Conservation (phyloP, 1,284 basidiomycete species). For the Ustilago curta region DNA sequence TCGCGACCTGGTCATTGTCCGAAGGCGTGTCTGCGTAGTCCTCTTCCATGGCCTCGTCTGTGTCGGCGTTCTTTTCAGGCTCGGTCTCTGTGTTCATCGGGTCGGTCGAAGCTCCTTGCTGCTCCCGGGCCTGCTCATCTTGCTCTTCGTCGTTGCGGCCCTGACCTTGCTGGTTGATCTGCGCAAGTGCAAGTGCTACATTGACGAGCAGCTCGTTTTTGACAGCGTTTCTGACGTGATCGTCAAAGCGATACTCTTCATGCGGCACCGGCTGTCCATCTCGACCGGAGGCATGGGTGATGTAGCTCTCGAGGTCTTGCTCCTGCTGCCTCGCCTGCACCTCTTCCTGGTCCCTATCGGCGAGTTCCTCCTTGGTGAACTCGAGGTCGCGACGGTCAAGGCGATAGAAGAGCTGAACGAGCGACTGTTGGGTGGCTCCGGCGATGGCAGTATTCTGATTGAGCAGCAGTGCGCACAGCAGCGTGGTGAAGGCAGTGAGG, state of each 20-base stretch:
- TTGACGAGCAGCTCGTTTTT: conserved; percentile 65
- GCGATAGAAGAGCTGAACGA: conserved; percentile 81
- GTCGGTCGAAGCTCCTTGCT: conserved; percentile 6
- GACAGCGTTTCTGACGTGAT: conserved; percentile 47
- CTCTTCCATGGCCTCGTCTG: conserved; percentile 41
- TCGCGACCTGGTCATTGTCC: background rate
- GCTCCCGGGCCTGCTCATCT: background rate
- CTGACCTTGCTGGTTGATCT: conserved; percentile 35
- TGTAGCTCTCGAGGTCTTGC: conserved; percentile 45
- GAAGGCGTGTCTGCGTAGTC: conserved; percentile 12
- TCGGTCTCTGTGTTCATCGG: background rate
- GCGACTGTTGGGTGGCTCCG: conserved; percentile 79
- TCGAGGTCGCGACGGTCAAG: conserved; percentile 46
- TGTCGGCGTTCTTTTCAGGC: background rate
- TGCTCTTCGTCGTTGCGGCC: conserved; percentile 18
- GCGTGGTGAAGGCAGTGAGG: conserved; percentile 88
- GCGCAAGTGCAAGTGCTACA: conserved; percentile 64
- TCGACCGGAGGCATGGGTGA: conserved; percentile 61
- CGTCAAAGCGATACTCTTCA: conserved; percentile 61
- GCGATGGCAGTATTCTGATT: conserved; percentile 82
- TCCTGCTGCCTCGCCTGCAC: conserved; percentile 22
- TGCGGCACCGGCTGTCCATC: conserved; percentile 63
- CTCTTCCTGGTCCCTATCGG: conserved; percentile 24
- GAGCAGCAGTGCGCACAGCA: conserved; percentile 87
- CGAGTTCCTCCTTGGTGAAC: conserved; percentile 38